phyloP scores from a whole-genome alignment of 257 asterid species.

The Eustoma russellianum region DNA sequence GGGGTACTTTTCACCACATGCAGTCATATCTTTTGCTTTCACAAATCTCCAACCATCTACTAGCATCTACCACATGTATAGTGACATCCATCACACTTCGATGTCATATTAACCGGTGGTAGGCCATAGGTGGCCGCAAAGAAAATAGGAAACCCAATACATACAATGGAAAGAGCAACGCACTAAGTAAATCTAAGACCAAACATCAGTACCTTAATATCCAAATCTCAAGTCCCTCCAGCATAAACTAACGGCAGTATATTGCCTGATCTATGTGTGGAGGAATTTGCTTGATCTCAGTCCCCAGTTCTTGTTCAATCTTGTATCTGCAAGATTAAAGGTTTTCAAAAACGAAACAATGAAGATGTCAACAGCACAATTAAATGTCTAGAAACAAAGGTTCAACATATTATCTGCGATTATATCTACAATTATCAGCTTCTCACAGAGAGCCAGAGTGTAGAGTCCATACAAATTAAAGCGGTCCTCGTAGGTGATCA shows the following conservation, averaged over 20 bases:
- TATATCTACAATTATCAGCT: background rate
- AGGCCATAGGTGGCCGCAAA: too few species aligned
- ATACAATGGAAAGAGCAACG: too few species aligned
- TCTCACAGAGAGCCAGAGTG: background rate
- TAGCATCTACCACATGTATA: too few species aligned
- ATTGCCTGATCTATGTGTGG: conserved; percentile 76
- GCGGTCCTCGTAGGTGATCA: conserved; percentile 80
- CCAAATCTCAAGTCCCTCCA: conserved; percentile 10
- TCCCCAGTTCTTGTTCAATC: conserved; percentile 90
- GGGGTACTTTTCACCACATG: too few species aligned
- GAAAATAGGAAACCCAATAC: too few species aligned
- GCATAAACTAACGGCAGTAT: conserved; percentile 51
- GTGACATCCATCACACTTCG: too few species aligned
- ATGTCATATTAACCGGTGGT: too few species aligned
- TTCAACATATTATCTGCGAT: background rate
- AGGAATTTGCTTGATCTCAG: conserved; percentile 87
- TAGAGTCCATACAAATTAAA: conserved; percentile 56
- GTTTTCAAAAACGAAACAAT: conserved; percentile 9
- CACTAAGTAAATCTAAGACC: conserved; percentile 5
- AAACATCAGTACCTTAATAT: conserved; percentile 21
- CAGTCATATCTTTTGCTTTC: too few species aligned
- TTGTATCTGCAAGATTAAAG: conserved; percentile 43
- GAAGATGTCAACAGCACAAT: background rate
- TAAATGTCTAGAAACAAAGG: background rate
- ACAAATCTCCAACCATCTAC: too few species aligned